Base-by-base conservation (phyloP, 441 rosid genomes). In the Brassica balearica region DNA sequence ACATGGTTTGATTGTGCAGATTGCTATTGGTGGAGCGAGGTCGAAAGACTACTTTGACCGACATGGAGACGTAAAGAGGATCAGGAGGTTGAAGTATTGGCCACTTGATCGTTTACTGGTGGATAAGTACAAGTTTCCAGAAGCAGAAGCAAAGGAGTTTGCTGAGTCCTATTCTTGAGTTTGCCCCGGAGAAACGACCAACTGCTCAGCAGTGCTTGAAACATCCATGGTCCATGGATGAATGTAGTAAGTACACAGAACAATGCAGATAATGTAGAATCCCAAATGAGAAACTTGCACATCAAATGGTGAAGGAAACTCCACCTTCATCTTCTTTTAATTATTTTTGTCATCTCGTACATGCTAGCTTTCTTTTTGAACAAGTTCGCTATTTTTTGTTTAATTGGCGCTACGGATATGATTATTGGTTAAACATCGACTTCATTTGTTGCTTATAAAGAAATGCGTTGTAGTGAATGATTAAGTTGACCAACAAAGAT, bases 51-150 rank as follows among this genome's bases (percentile, higher is more conserved):
- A 79, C 72, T 95, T 95, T 76, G 97, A 93, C 72, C 89, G 97
- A 81, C 94, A 95, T 29, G 99, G 99, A 0, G 98, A 95, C 74
- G 84, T 93, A n/a, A 95, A 93, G 82, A 91, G 99, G 84, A 95
- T 95, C 75, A 77, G 98, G 58, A 79, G 98, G 79, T 86, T 95
- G 62, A 92, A 92, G 77, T 91, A 77, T 78, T 88, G 91, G 92
- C 66, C 97, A 53, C 87, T 93, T n/a, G 95, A 93, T 69, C 89
- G 91, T 2, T 66, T 93, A 77, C 88, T 95, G 73, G 79, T 93
- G 17, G 92, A 91, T 61, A 93, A 83, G 68, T 95, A 86, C 83
- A 88, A 87, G 71, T 84, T 95, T 71, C 68, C 87, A 0, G 91
- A 92, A 75, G 73, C 72, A 46, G 95, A 95, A 78, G 99, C 99